phyloP scores from a whole-genome alignment of 2,329 filamentous ascomycete species.

The Aspergillus flavus region DNA sequence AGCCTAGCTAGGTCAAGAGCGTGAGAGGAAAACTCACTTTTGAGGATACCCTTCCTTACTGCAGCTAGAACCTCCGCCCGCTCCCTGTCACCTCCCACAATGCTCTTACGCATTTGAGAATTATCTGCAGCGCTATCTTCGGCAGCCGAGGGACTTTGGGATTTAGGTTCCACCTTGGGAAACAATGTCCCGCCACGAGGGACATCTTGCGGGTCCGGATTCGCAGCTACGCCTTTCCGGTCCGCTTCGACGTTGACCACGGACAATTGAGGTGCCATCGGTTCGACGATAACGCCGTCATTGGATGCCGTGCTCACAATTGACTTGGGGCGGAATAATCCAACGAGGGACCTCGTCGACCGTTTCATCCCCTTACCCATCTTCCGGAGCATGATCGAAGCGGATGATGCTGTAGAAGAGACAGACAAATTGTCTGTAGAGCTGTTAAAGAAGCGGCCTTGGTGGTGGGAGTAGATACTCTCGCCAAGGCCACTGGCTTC shows the following conservation, averaged over 20 bases:
- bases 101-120: conserved; percentile 73
- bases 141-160: conserved; percentile 59
- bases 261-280: conserved; percentile 81
- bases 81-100: conserved; percentile 86
- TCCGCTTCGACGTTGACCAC: conserved; percentile 97
- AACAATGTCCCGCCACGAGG: conserved; percentile 75
- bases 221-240: conserved; percentile 78
- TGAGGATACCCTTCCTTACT: conserved; percentile 93
- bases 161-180: conserved; percentile 81
- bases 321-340: conserved; percentile 93
- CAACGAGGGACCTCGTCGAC: conserved; percentile 84
- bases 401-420: conserved; percentile 52
- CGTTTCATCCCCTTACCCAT: conserved; percentile 99
- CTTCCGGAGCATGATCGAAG: conserved; percentile 71
- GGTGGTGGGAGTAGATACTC: conserved; percentile 82
- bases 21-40: conserved; percentile 63
- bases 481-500: conserved; percentile 90
- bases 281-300: conserved; percentile 66
- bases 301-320: conserved; percentile 71
- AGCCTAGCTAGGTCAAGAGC: not conserved
- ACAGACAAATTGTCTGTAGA: conserved; percentile 85
- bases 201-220: conserved; percentile 64
- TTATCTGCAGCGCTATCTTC: conserved; percentile 46
- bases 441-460: conserved; percentile 79
- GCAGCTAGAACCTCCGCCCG: conserved; percentile 88